Evolutionary conservation across 805 yeast species (phyloP).

Genomic region (Starmerella asiatica): DNA sequence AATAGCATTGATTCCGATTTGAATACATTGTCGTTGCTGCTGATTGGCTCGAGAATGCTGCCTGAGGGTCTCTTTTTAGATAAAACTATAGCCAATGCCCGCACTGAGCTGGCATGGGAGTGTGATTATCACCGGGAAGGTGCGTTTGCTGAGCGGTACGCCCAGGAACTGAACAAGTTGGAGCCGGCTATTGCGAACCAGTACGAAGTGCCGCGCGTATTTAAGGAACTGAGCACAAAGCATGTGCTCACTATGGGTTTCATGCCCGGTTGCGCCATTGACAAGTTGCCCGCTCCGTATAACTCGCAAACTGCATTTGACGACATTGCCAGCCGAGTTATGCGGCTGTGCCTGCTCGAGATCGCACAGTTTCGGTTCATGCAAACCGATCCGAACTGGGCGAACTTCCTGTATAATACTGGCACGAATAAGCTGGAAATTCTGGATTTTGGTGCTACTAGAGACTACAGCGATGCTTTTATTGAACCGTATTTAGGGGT

Average conservation of each 20-base stretch:
- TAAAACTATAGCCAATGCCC: constrained; percentile 81
- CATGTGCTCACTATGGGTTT: constrained; percentile 81
- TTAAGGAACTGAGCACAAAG: constrained; percentile 60
- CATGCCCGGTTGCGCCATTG: constrained; percentile 68
- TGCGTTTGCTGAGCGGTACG: constrained; percentile 52
- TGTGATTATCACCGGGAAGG: constrained; percentile 93
- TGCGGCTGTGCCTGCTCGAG: constrained; percentile 77
- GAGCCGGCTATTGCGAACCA: constrained; percentile 27
- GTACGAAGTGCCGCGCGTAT: constrained; percentile 71
- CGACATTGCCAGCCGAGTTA: constrained; percentile 71
- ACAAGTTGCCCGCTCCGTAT: constrained; percentile 7
- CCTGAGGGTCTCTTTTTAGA: constrained; percentile 90
- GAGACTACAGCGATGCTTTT: constrained; percentile 60
- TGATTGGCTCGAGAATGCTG: constrained; percentile 72
- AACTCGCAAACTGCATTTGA: constrained; percentile 62
- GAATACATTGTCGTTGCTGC: constrained; percentile 64
- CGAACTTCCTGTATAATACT: constrained; percentile 76
- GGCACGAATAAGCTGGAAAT: constrained; percentile 63
- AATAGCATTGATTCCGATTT: constrained; percentile 88
- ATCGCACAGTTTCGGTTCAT: constrained; percentile 73
- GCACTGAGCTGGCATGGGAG: constrained; percentile 92
- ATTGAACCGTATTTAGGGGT: constrained; percentile 54
- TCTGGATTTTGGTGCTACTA: constrained; percentile 89
- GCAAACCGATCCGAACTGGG: constrained; percentile 99
- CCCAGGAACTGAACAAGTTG: constrained; percentile 45